A percentile compares a stretch with the other conserved stretches of the same genome.
Evolutionary conservation across 495 filamentous ascomycete genomes (phyloP).

Genomic region (Penicillium lagena): DNA sequence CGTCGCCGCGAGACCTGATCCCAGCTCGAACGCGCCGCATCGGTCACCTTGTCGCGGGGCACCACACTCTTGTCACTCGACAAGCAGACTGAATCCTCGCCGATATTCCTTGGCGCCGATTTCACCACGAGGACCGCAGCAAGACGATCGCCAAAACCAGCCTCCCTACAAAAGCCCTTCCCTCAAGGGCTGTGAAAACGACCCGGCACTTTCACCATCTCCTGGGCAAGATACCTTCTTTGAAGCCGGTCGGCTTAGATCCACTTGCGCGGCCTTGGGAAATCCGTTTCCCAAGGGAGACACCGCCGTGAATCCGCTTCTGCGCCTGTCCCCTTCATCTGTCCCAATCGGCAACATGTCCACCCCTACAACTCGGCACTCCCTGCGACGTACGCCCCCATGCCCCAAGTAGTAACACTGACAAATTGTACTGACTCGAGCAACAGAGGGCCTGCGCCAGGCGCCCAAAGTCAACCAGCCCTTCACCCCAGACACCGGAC

Average conservation of each 20-base stretch:
- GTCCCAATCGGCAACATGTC: slow-evolving; percentile 12
- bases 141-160: too few relatives aligned
- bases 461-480: slow-evolving; percentile 41
- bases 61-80: neutral
- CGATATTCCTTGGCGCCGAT: neutral
- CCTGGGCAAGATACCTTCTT: too few relatives aligned
- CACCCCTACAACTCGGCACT: slow-evolving; percentile 19
- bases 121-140: neutral
- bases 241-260: too few relatives aligned
- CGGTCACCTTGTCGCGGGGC: neutral
- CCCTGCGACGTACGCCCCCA: slow-evolving; percentile 18
- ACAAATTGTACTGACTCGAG: slow-evolving; percentile 8
- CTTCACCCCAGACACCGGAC: slow-evolving; percentile 40
- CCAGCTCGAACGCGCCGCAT: slow-evolving; percentile 8
- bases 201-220: too few relatives aligned
- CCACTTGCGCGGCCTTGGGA: too few relatives aligned
- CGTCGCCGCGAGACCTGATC: neutral
- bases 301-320: neutral
- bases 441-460: slow-evolving; percentile 41
- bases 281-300: neutral
- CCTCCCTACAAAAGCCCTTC: too few relatives aligned
- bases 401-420: neutral
- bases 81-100: neutral
- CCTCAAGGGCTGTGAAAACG: too few relatives aligned
- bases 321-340: neutral